Evolutionary conservation across 2,329 filamentous ascomycete species (phyloP).

Genomic region (Macrophomina pseudophaseolina): DNA sequence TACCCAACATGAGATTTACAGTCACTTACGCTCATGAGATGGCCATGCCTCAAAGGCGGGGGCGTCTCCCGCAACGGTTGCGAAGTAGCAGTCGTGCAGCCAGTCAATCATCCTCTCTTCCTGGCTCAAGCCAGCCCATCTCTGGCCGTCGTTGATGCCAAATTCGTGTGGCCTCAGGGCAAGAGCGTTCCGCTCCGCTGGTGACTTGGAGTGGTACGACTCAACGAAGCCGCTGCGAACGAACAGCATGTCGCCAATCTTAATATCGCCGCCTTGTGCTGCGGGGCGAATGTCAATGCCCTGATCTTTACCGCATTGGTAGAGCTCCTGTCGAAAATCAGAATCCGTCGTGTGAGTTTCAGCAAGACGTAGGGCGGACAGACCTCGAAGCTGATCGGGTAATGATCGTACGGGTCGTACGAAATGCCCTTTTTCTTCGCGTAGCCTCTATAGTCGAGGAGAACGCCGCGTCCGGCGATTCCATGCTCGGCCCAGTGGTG

Average conservation of each 20-base stretch:
- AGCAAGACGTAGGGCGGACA: background rate
- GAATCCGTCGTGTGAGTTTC: background rate
- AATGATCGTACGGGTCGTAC: constrained; percentile 49
- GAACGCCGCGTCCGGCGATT: constrained; percentile 50
- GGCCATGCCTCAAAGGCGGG: constrained; percentile 69
- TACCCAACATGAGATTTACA: constrained; percentile 19
- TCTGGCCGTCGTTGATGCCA: constrained; percentile 46
- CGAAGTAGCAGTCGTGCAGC: constrained; percentile 72
- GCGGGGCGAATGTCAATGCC: constrained; percentile 65
- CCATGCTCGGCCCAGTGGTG: constrained; percentile 54
- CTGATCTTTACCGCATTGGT: constrained; percentile 63
- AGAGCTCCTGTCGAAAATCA: constrained; percentile 47
- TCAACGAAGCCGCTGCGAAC: constrained; percentile 68
- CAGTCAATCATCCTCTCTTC: constrained; percentile 65
- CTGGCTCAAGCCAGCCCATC: constrained; percentile 58
- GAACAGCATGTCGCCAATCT: constrained; percentile 49
- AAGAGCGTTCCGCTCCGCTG: constrained; percentile 41
- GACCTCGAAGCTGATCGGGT: constrained; percentile 47
- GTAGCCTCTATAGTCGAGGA: constrained; percentile 52
- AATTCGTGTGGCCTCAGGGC: constrained; percentile 53
- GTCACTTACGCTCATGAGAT: constrained; percentile 47
- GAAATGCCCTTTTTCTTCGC: constrained; percentile 48
- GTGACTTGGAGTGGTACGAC: constrained; percentile 55
- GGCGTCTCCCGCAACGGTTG: constrained; percentile 67
- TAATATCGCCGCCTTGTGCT: constrained; percentile 60